Evolutionary conservation across 148 eudicot genomes (phyloP).

Genomic region (Arbutus unedo): DNA sequence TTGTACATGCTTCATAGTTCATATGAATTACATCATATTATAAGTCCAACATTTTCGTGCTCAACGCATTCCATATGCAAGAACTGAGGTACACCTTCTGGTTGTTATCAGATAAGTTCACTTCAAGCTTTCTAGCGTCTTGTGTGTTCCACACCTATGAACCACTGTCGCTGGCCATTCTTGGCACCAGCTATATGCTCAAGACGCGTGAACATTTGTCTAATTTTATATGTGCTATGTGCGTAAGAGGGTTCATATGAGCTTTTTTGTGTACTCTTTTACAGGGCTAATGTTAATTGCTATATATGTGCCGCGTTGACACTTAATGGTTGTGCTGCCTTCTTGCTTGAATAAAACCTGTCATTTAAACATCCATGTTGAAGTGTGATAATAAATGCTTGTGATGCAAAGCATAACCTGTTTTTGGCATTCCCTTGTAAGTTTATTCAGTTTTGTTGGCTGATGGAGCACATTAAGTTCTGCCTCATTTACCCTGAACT

Average conservation of each 20-base stretch:
- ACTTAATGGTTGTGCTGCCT: background rate
- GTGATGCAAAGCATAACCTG: background rate
- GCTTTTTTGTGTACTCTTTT: background rate
- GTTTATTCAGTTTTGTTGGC: background rate
- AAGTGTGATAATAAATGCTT: background rate
- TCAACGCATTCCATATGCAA: background rate
- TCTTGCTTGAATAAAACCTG: slow-evolving; percentile 3
- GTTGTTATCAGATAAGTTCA: background rate
- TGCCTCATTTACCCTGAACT: background rate
- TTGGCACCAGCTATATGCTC: background rate
- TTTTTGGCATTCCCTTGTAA: background rate
- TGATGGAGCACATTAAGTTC: background rate
- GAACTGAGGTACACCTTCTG: background rate
- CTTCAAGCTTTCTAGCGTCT: background rate
- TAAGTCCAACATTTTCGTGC: background rate
- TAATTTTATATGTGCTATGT: background rate
- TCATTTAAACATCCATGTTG: background rate
- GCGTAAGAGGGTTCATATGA: background rate
- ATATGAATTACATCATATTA: background rate
- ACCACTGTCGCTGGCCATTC: background rate
- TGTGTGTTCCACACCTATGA: background rate
- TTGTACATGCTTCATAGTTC: too few species aligned
- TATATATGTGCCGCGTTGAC: background rate
- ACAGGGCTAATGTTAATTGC: background rate
- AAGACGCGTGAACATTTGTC: background rate